phyloP scores from a whole-genome alignment of 768 basidiomycete genomes.

The Epithele typhae region DNA sequence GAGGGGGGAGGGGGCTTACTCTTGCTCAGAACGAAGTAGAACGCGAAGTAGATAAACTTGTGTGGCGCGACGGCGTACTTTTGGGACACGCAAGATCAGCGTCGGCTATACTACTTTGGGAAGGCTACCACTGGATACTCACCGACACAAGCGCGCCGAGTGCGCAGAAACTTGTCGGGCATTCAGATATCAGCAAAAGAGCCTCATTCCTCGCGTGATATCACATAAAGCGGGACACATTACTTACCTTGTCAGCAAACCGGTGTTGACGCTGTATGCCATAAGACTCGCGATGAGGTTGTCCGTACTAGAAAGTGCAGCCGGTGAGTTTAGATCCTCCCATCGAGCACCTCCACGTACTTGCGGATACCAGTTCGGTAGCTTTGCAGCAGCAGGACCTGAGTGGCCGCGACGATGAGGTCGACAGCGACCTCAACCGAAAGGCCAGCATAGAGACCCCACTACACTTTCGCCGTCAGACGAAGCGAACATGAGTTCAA shows the following conservation, averaged over 20 bases:
- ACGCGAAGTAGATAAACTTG: conserved; percentile 15
- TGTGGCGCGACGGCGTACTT: conserved; percentile 10
- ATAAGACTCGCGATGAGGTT: conserved; percentile 11
- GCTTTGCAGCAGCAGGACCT: conserved; percentile 9
- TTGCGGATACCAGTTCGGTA: conserved; percentile 12
- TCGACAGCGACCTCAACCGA: conserved; percentile 10
- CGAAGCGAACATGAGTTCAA: background rate
- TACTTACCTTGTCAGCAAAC: conserved; percentile 16
- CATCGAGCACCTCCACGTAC: conserved; percentile 1
- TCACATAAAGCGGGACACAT: too few relatives aligned
- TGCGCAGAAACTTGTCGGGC: too few relatives aligned
- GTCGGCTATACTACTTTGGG: background rate
- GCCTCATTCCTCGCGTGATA: too few relatives aligned
- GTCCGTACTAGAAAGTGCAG: conserved; percentile 20
- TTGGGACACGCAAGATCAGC: too few relatives aligned
- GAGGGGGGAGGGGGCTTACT: conserved; percentile 3
- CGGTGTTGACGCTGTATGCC: conserved; percentile 18
- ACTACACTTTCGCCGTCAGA: background rate
- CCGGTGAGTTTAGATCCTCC: too few relatives aligned
- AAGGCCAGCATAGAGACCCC: conserved; percentile 19
- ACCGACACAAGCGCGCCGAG: too few relatives aligned
- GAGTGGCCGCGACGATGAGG: conserved; percentile 11
- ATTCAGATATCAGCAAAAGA: too few relatives aligned
- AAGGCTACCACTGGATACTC: too few relatives aligned
- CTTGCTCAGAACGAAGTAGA: conserved; percentile 19